phyloP scores from a whole-genome alignment of 768 basidiomycete species.

The Gelatoporia subvermispora region DNA sequence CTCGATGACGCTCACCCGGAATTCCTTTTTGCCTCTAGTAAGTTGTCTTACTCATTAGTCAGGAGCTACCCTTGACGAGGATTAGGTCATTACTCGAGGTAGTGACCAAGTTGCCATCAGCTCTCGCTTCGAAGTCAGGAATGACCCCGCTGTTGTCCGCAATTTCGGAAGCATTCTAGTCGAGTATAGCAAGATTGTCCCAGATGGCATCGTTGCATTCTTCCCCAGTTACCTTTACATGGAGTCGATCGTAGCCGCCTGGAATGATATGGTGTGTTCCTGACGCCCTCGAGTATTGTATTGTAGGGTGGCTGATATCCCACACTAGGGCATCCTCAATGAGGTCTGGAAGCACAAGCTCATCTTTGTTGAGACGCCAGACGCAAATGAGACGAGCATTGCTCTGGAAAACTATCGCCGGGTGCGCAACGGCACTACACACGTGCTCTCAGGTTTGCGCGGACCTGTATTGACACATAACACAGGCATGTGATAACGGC shows the following conservation, averaged over 20 bases:
- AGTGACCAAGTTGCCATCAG: conserved; percentile 98
- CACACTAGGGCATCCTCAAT: conserved; percentile 84
- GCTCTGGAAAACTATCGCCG: conserved; percentile 96
- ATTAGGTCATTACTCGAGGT: conserved; percentile 92
- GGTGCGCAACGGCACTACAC: conserved; percentile 38
- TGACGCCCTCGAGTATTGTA: conserved; percentile 3
- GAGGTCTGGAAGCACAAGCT: conserved; percentile 99
- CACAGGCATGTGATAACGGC: conserved; percentile 95
- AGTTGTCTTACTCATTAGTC: conserved; percentile 17
- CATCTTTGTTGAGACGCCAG: conserved; percentile 98
- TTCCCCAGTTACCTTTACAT: conserved; percentile 99
- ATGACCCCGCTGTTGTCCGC: conserved; percentile 97
- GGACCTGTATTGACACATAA: background rate
- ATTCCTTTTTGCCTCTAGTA: conserved; percentile 93
- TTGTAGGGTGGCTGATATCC: conserved; percentile 4
- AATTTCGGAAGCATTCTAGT: conserved; percentile 98
- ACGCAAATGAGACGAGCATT: conserved; percentile 97
- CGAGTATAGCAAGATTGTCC: conserved; percentile 96
- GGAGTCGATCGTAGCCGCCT: conserved; percentile 99
- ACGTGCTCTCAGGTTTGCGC: background rate
- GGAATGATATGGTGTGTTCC: conserved; percentile 95
- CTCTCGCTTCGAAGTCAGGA: conserved; percentile 97
- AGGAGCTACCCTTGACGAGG: background rate
- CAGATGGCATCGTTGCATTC: conserved; percentile 98
- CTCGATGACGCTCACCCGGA: conserved; percentile 94